These are phyloP conservation scores for Colletotrichum cereale DNA, from an alignment of 2,329 filamentous ascomycete species.

Conservation along the genomic window DNA sequence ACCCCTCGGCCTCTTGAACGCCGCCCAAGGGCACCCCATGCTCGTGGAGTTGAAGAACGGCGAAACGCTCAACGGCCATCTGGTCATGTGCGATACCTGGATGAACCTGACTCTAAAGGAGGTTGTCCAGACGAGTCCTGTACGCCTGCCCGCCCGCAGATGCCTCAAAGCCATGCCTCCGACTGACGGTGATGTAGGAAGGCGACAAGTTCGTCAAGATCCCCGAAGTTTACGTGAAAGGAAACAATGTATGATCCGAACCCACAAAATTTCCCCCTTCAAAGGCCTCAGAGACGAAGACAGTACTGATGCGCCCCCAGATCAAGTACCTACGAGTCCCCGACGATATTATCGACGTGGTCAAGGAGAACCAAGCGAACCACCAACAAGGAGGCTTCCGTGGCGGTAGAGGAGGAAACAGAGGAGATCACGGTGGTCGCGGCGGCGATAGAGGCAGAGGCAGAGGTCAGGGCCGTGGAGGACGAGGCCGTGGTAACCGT, in stretches of 20 bases:
- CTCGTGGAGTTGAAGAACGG: constrained; percentile 97
- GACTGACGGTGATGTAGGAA: constrained; percentile 67
- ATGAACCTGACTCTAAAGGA: constrained; percentile 99
- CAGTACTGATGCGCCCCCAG: constrained; percentile 61
- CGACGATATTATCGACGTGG: constrained; percentile 94
- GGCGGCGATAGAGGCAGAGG: constrained; percentile 68
- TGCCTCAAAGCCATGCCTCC: not conserved
- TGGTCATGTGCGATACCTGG: constrained; percentile 98
- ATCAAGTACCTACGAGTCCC: constrained; percentile 98
- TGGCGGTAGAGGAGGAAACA: constrained; percentile 72
- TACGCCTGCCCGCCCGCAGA: constrained; percentile 52
- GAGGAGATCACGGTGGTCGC: constrained; percentile 69
- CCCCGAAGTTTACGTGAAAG: constrained; percentile 95
- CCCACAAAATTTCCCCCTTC: not conserved
- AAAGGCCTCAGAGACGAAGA: not conserved
- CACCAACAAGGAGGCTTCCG: constrained; percentile 73
- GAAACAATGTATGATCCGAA: constrained; percentile 83
- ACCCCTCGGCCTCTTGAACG: constrained; percentile 87
- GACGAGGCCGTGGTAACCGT: constrained; percentile 36
- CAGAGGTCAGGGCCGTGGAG: constrained; percentile 51
- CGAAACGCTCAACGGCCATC: constrained; percentile 95
- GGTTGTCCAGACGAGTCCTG: constrained; percentile 93
- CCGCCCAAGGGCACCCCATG: constrained; percentile 97
- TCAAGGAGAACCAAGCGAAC: constrained; percentile 90
- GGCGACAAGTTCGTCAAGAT: constrained; percentile 94